A percentile compares a stretch with the other conserved stretches of the same genome.
Evolutionary conservation across 2,329 filamentous ascomycete genomes (phyloP).

Genomic region (Chaetomium globosum): DNA sequence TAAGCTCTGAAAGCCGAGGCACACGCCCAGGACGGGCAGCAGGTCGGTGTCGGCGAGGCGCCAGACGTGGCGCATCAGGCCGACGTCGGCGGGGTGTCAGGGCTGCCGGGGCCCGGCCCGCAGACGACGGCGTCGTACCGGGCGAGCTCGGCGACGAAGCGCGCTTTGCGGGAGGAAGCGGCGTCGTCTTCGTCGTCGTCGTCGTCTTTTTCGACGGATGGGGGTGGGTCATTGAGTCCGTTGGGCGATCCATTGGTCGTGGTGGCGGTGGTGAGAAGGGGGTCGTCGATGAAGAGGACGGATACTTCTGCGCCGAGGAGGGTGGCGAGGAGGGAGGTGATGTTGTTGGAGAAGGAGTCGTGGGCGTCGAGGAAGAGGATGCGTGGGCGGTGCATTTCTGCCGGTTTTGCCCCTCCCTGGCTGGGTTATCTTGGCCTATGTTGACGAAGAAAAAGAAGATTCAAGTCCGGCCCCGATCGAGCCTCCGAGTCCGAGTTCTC

Average conservation of each 20-base stretch:
- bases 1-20: slow-evolving; percentile 85
- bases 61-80: slow-evolving; percentile 80
- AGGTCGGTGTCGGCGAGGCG: slow-evolving; percentile 58
- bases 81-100: slow-evolving; percentile 73
- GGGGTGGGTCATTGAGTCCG: slow-evolving; percentile 40
- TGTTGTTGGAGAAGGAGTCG: slow-evolving; percentile 96
- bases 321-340: slow-evolving; percentile 76
- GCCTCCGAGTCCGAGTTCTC: neutral
- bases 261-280: slow-evolving; percentile 44
- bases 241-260: neutral
- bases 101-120: slow-evolving; percentile 87
- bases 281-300: slow-evolving; percentile 71
- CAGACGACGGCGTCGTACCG: slow-evolving; percentile 83
- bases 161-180: neutral
- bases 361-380: slow-evolving; percentile 94
- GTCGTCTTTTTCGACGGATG: neutral
- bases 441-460: neutral
- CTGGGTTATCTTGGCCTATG: neutral
- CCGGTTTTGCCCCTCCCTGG: neutral
- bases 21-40: slow-evolving; percentile 83
- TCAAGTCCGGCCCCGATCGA: neutral
- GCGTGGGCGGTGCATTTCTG: slow-evolving; percentile 26
- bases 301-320: slow-evolving; percentile 68
- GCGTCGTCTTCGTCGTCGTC: neutral
- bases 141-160: slow-evolving; percentile 53